Base-by-base conservation (phyloP, 2,329 filamentous ascomycete genomes). In the Beauveria bassiana region DNA sequence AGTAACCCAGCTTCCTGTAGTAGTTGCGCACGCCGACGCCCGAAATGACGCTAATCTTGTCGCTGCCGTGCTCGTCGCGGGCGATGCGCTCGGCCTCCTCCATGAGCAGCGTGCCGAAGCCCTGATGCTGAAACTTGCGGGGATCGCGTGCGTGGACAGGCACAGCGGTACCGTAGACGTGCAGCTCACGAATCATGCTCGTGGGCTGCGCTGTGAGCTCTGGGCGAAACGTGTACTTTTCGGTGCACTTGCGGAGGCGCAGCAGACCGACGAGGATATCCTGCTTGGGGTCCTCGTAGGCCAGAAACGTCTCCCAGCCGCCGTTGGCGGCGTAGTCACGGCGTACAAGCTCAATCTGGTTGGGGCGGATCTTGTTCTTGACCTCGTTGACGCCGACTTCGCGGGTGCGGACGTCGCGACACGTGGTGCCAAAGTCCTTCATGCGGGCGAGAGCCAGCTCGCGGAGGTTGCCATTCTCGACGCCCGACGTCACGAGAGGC, bases 351-450 rank as follows among this genome's bases (percentile, higher is more conserved):
- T 99, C 95, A 62, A 99, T 90, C 73, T 99, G 93, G 66, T 93
- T 96, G 0, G 95, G 95, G 1, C 93, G 84, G 67, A 99, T 97
- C 79, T 98, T 98, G 80, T 99, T 88, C 79, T 99, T 99, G 66
- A 99, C 93, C 77, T 99, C 95, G 73, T 99, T 99, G 76, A 99
- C 93, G 63, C 95, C 95, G 26, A 99, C 95, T 77, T 99, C 95
- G 63, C 95, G 86, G 1, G 95, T 99, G 16, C 95, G 88, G 26
- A 99, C 95, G 70, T 99, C 95, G 65, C 96, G 91, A 72, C 96
- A 99, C 1, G 91, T 91, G 0, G 95, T 99, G 55, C 96, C 96
- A 68, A 99, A 98, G 73, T 99, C 95, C 75, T 97, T 97, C 96
- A 99, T 99, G 24, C 95, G 84, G n/a, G 93, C 92, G 61, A 99